Base-by-base conservation (phyloP, 306 rosid species). In the Vigna radiata region DNA sequence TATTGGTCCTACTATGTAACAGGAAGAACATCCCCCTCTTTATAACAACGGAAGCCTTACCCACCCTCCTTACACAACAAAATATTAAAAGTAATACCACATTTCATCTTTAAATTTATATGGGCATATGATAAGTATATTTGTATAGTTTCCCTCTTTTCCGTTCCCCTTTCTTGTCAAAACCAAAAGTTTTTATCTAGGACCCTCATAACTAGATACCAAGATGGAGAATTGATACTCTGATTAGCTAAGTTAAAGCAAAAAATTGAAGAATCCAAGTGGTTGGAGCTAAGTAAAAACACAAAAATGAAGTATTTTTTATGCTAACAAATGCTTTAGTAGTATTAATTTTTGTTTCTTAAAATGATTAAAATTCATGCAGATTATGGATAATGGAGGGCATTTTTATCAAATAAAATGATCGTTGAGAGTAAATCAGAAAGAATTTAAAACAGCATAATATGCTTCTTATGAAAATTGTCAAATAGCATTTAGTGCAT, bases 101-200 rank as follows among this genome's bases (percentile, higher is more conserved):
- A 15, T 61, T 60, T 60, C 68, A 29, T 61, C 44, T 61, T 36
- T 63, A 63, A 33, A 63, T n/a, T 63, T n/a, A 36, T 63, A 36
- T 8, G 19, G 68, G 68, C 27, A 36, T 14, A 36, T 63, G 47
- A 63, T 62, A 16, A 33, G 46, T 62, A 62, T 8, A 44, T 33
- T 27, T 62, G 44, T 14, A 61, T 19, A 14, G 2, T 62, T 33
- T 62, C 18, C 68, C 16, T 15, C 12, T 21, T 10, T 55, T 55
- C 5, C n/a, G 13, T 56, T 12, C 12, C 63, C 16, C 63, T 23
- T 56, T 25, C 27, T 25, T 25, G 14, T 9, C 63, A 11, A 56
- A 56, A 56, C 36, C 3, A 25, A 25, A 25, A 25, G 0, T 10
- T 23, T 56, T 9, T 2, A 23, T 21, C 36, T 56, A 21, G 63